These are phyloP conservation scores for Cantharellus anzutake DNA, from an alignment of 768 basidiomycete genomes.

Conservation along the genomic window DNA sequence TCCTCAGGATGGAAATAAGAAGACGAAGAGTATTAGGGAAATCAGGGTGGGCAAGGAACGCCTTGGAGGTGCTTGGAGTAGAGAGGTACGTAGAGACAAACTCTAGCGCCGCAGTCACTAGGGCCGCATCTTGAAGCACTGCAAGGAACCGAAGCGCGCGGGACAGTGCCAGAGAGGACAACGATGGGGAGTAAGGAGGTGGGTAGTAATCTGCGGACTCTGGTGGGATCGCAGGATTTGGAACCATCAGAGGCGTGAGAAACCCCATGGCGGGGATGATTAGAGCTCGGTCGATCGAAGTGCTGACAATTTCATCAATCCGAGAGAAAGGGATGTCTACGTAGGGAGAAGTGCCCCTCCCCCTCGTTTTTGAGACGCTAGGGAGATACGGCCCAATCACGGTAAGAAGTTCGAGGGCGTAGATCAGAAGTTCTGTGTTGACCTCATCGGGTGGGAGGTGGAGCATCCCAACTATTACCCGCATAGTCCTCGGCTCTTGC, in stretches of 20 bases:
- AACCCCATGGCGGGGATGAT: conserved; percentile 45
- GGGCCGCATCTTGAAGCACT: conserved; percentile 43
- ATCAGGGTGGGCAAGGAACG: conserved; percentile 49
- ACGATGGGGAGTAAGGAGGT: conserved; percentile 31
- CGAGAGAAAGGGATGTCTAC: conserved; percentile 33
- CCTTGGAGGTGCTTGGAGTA: conserved; percentile 52
- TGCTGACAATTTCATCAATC: conserved; percentile 33
- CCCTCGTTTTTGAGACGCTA: conserved; percentile 13
- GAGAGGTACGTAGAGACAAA: conserved; percentile 62
- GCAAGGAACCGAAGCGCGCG: conserved; percentile 56
- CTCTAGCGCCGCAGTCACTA: conserved; percentile 54
- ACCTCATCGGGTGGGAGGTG: conserved; percentile 43
- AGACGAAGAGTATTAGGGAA: conserved; percentile 54
- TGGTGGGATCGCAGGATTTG: background rate
- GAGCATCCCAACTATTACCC: conserved; percentile 48
- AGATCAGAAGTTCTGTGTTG: conserved; percentile 51
- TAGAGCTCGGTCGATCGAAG: conserved; percentile 53
- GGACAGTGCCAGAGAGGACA: conserved; percentile 38
- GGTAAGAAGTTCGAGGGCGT: conserved; percentile 53
- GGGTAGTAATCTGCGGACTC: background rate
- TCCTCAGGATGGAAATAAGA: conserved; percentile 43
- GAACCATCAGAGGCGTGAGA: conserved; percentile 42
- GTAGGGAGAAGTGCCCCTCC: conserved; percentile 9
- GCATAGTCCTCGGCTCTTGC: conserved; percentile 38
- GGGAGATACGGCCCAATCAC: conserved; percentile 31